Evolutionary conservation across 1,284 basidiomycete species (phyloP), one percentile per base, ranked within the genome.

Genomic region (Coniophora puteana): DNA sequence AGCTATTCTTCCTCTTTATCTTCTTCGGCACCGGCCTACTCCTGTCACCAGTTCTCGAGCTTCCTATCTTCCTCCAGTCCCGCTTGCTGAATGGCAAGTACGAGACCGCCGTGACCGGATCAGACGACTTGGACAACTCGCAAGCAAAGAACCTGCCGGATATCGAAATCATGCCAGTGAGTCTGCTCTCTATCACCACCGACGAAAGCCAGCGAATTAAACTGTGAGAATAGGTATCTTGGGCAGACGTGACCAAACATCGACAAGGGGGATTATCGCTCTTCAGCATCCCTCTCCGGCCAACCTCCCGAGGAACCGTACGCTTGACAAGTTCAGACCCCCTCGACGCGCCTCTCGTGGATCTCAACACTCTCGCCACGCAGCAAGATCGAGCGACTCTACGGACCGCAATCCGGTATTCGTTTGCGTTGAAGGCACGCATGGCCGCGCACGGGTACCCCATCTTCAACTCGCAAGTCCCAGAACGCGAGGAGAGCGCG

Each of bases 11-110:
- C 33, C 53, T 48, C 12, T 64, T 63, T 40, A 21, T 62, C 8
- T 22, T 63, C 24, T 49, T 45, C 20, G 63, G 62, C 1, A 51
- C 45, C 8, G 63, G 64, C 3, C 27, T 57, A 11, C 52, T 66
- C 40, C 52, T 56, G 5, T 43, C 41, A 3, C 63, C 63, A 6
- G 53, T 63, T 18, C 43, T 57, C 24, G 50, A 58, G 27, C 36
- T 53, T 22, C 48, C 53, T 8, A 48, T 65, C 8, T 62, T 65
- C 43, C n/a, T n/a, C n/a, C n/a, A n/a, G n/a, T n/a, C n/a, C n/a
- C n/a, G n/a, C n/a, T n/a, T n/a, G n/a, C n/a, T n/a, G n/a, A n/a
- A n/a, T n/a, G n/a, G n/a, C n/a, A n/a, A n/a, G n/a, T n/a, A n/a
- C n/a, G n/a, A n/a, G n/a, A n/a, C n/a, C n/a, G n/a, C n/a, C n/a